Percentiles rank a stretch among this genome's conserved stretches.
Conservation (phyloP, 176 grass and related monocot genomes). For the Hyparrhenia diplandra region DNA sequence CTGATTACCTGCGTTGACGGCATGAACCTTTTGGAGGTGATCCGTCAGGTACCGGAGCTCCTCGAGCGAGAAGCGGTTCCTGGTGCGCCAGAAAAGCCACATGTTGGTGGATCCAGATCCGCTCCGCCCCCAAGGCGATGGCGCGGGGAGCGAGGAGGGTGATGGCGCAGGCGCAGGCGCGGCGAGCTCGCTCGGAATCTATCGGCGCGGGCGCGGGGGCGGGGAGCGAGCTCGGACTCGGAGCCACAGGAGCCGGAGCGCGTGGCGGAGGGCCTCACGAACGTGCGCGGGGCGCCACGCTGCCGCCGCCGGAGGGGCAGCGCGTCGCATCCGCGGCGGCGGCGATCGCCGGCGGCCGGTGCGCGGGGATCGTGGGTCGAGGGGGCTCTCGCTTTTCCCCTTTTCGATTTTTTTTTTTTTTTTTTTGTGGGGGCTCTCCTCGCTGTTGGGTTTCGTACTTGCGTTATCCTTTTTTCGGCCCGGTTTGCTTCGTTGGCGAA, state of each 20-base stretch:
- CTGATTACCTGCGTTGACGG: slow-evolving; percentile 80
- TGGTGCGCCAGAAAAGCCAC: slow-evolving; percentile 88
- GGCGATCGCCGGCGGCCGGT: slow-evolving; percentile 11
- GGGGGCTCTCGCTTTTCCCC: not conserved
- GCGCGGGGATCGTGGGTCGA: not conserved
- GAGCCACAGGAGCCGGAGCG: not conserved
- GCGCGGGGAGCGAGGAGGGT: too few relatives aligned
- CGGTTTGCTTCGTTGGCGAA: not conserved
- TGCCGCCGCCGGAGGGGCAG: slow-evolving; percentile 12
- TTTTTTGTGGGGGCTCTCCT: too few relatives aligned
- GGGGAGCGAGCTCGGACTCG: not conserved
- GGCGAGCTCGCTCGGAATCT: not conserved
- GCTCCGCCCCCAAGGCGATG: not conserved
- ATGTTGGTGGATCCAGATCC: slow-evolving; percentile 34
- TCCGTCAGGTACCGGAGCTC: slow-evolving; percentile 93
- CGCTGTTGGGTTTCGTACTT: not conserved
- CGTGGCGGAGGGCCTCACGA: not conserved
- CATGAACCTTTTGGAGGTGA: slow-evolving; percentile 79
- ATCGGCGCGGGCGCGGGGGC: too few relatives aligned
- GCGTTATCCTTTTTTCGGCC: not conserved
- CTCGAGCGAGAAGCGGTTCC: slow-evolving; percentile 89
- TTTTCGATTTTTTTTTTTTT: too few relatives aligned
- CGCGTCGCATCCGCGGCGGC: slow-evolving; percentile 52
- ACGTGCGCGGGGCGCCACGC: slow-evolving; percentile 1
- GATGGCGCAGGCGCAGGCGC: too few relatives aligned